Evolutionary conservation across 495 filamentous ascomycete genomes (phyloP), one percentile per base, ranked within the genome.

Genomic region (Corynascus novoguineensis): DNA sequence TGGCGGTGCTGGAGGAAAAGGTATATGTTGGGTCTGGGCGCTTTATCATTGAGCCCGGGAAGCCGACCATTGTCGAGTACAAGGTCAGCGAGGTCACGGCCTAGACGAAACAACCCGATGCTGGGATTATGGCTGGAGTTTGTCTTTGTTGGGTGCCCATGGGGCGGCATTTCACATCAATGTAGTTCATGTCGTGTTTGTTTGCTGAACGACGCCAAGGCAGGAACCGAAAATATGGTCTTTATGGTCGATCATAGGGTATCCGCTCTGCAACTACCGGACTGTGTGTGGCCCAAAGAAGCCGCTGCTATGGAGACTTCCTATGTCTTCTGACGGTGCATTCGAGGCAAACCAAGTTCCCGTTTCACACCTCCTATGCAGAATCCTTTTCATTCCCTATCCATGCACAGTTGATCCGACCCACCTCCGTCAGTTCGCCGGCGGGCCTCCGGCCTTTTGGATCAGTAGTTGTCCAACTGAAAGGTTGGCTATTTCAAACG

Each of bases 21-120:
- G 68, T 79, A 8, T 86, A 77, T 57, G 80, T 83, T 31, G 81
- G 71, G 4, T 71, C 75, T 35, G 82, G 81, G 14, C 70, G 73
- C 9, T 84, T 86, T 64, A 68, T 78, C 24, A 45, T 81, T 19
- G 77, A 82, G 66, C 49, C 65, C 32, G 82, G 78, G 12, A 78
- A 83, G 69, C 73, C 77, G 1, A 50, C 72, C 4, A 67, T 76
- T 34, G 81, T 84, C 19, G 81, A 84, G 71, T 84, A 84, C 63
- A 76, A 79, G 64, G 73, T 86, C 60, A 79, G 80, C 58, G 78
- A 82, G 70, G 79, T 82, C 34, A 53, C 62, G 19, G 57, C 38
- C 3, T 71, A 56, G 50, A 15, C 14, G 48, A 12, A 11, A 35
- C 1, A 38, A n/a, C 14, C 14, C 12, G 1, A 15, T 8, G 15